Evolutionary conservation across 768 basidiomycete genomes (phyloP).

Genomic region (Collybia mongolica): DNA sequence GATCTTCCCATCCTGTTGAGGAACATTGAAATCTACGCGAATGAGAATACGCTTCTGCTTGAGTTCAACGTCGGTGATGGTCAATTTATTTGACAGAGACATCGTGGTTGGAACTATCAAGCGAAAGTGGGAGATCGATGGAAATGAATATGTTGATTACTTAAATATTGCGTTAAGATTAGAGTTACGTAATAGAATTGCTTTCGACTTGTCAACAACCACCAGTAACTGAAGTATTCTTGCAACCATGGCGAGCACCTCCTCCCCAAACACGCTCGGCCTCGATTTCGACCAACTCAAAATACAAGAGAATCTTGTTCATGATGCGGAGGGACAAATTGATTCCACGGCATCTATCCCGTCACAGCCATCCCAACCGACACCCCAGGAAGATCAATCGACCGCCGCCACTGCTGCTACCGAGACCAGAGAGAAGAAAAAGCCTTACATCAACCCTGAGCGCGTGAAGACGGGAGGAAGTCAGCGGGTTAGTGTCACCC

Average conservation of each 20-base stretch:
- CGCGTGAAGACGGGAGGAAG: constrained; percentile 81
- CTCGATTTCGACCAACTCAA: constrained; percentile 61
- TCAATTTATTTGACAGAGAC: constrained; percentile 95
- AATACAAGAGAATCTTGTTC: constrained; percentile 26
- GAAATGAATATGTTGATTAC: no score
- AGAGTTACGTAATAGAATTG: no score
- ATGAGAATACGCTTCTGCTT: constrained; percentile 87
- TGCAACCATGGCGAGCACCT: constrained; percentile 33
- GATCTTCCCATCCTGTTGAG: constrained; percentile 86
- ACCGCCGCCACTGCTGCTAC: constrained; percentile 14
- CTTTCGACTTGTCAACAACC: no score
- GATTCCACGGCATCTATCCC: not conserved
- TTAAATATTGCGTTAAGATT: no score
- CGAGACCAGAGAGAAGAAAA: constrained; percentile 51
- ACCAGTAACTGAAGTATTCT: not conserved
- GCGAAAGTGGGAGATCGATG: constrained; percentile 5
- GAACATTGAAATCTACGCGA: constrained; percentile 96
- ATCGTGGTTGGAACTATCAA: constrained; percentile 40
- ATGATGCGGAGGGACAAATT: constrained; percentile 12
- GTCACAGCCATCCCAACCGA: constrained; percentile 10
- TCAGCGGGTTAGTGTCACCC: constrained; percentile 53
- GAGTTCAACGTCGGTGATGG: constrained; percentile 89
- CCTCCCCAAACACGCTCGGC: constrained; percentile 63
- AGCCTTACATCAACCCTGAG: constrained; percentile 79
- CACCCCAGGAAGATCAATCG: constrained; percentile 12